A percentile compares a stretch with the other conserved stretches of the same genome.
Conservation (phyloP, 305 asterid genomes). For the Salvia sclarea region DNA sequence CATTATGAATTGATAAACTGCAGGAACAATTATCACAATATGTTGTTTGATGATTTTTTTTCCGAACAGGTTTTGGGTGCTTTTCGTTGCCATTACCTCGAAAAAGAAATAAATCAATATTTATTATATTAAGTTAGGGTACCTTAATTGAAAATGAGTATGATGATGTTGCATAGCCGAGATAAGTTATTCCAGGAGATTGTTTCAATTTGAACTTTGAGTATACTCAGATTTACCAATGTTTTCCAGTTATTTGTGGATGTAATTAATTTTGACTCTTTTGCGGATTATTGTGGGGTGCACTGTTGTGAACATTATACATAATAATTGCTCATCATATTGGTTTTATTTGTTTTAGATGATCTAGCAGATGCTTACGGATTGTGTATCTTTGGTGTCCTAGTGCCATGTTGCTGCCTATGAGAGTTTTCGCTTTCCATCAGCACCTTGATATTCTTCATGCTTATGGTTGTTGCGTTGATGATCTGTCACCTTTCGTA, state of each 20-base stretch:
- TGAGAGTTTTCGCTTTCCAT: constrained; percentile 59
- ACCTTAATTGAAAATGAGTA: background rate
- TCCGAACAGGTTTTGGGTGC: background rate
- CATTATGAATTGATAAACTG: constrained; percentile 8
- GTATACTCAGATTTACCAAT: background rate
- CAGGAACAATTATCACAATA: background rate
- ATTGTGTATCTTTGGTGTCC: constrained; percentile 58
- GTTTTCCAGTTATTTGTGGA: constrained; percentile 22
- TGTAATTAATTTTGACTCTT: constrained; percentile 15
- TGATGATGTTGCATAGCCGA: constrained; percentile 12
- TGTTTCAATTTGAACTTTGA: background rate
- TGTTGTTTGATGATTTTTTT: constrained; percentile 12
- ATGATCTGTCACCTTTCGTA: constrained; percentile 41
- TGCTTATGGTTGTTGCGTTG: constrained; percentile 54
- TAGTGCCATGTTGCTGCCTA: constrained; percentile 63
- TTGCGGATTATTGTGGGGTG: constrained; percentile 28
- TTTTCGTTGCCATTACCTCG: constrained; percentile 3
- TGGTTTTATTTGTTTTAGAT: constrained; percentile 56
- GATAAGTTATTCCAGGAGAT: background rate
- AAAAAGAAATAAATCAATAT: constrained; percentile 4
- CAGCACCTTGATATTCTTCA: constrained; percentile 55
- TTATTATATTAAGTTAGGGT: background rate
- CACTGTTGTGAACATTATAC: constrained; percentile 29
- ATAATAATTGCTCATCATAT: constrained; percentile 42
- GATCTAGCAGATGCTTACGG: constrained; percentile 55